Conservation (phyloP, 305 asterid species). For the Andrographis paniculata region DNA sequence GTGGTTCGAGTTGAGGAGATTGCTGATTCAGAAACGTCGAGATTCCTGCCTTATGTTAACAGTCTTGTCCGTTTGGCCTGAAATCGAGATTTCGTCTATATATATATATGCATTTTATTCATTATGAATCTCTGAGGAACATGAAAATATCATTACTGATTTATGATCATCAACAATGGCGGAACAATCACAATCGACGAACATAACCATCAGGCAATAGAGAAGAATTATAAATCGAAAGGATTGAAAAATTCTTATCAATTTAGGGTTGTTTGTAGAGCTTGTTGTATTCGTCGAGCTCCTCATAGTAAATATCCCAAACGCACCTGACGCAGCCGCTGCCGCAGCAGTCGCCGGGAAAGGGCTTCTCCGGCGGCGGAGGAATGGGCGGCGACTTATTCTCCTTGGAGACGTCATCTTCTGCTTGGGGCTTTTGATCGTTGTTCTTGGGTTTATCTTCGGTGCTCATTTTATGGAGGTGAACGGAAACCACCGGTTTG, state of each 20-base stretch:
- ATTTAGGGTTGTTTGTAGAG: conserved; percentile 26
- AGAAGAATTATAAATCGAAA: no score
- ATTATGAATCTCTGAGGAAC: neutral
- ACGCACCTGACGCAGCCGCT: conserved; percentile 76
- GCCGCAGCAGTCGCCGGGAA: conserved; percentile 81
- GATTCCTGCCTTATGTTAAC: conserved; percentile 35
- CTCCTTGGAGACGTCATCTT: conserved; percentile 20
- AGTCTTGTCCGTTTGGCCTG: conserved; percentile 28
- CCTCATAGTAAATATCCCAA: conserved; percentile 68
- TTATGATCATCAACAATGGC: no score
- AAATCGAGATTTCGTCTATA: neutral
- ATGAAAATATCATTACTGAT: no score
- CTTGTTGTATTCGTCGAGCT: conserved; percentile 62
- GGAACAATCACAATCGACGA: no score
- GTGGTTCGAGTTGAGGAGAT: neutral
- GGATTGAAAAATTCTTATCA: neutral
- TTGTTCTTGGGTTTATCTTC: conserved; percentile 20
- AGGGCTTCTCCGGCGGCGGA: conserved; percentile 79
- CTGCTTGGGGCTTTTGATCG: neutral
- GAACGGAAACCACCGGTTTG: conserved; percentile 9
- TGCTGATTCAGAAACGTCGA: neutral
- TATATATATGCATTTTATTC: neutral
- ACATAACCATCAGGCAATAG: no score
- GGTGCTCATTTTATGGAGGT: conserved; percentile 25
- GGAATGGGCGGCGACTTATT: conserved; percentile 28